Evolutionary conservation across 176 grass and related monocot genomes (phyloP).

Genomic region (Lolium perenne): DNA sequence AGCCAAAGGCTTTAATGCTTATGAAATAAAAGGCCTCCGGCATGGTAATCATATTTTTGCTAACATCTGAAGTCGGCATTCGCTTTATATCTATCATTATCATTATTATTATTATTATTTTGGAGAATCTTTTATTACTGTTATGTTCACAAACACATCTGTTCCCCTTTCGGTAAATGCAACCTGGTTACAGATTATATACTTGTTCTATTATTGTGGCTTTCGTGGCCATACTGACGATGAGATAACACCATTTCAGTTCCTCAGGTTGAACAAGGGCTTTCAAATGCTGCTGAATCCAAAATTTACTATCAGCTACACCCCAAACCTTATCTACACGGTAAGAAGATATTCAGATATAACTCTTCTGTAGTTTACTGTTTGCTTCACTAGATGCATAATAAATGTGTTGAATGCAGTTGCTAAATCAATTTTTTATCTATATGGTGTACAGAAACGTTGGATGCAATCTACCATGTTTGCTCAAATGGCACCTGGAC

Average conservation of each 20-base stretch:
- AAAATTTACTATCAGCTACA: slow-evolving; percentile 93
- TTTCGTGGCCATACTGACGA: slow-evolving; percentile 46
- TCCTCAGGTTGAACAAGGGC: slow-evolving; percentile 90
- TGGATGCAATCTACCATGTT: slow-evolving; percentile 98
- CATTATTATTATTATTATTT: neutral
- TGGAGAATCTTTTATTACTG: neutral
- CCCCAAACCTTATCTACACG: slow-evolving; percentile 92
- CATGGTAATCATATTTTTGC: no score
- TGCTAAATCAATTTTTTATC: neutral
- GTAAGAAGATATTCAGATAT: slow-evolving; percentile 43
- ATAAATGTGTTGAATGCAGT: slow-evolving; percentile 19
- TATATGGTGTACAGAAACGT: slow-evolving; percentile 69
- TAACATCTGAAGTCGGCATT: no score
- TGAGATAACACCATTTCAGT: slow-evolving; percentile 56
- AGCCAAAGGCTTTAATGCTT: no score
- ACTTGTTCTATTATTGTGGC: slow-evolving; percentile 19
- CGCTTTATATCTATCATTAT: no score
- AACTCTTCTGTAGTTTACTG: neutral
- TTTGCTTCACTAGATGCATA: neutral
- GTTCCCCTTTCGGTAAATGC: neutral
- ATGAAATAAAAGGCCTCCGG: no score
- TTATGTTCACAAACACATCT: neutral
- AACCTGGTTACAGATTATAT: neutral
- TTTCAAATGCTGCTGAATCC: slow-evolving; percentile 77
- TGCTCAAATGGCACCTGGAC: slow-evolving; percentile 80